phyloP scores from a whole-genome alignment of 1,284 basidiomycete genomes.

The Naganishia cerealis region DNA sequence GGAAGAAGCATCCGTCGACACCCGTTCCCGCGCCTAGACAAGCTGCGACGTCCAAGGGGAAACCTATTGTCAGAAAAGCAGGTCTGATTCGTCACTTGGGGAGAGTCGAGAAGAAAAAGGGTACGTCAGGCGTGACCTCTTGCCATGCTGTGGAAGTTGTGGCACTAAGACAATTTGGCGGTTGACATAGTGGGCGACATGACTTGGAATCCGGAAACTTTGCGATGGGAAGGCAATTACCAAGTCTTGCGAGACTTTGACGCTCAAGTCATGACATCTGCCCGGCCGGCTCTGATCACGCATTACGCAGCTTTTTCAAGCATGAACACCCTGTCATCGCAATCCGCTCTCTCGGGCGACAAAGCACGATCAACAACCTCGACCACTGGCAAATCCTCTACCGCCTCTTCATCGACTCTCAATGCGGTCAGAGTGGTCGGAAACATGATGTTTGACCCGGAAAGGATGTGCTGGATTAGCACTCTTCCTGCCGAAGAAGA shows the following conservation, averaged over 20 bases:
- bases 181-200: constrained; percentile 74
- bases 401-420: constrained; percentile 8
- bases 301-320: constrained; percentile 17
- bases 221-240: constrained; percentile 97
- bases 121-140: constrained; percentile 56
- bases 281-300: constrained; percentile 84
- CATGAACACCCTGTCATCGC: constrained; percentile 16
- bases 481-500: constrained; percentile 80
- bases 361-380: constrained; percentile 14
- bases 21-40: constrained; percentile 16
- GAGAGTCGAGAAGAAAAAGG: constrained; percentile 68
- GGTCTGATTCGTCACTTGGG: constrained; percentile 78
- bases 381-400: constrained; percentile 18
- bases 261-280: constrained; percentile 72
- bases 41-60: constrained; percentile 17
- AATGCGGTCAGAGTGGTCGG: constrained; percentile 70
- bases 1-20: constrained; percentile 13
- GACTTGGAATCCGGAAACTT: constrained; percentile 86
- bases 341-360: neutral
- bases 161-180: neutral
- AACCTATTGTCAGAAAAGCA: constrained; percentile 33
- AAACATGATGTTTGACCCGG: constrained; percentile 94
- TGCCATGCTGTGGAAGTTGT: neutral
- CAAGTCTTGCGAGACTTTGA: constrained; percentile 85
- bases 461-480: constrained; percentile 90